Evolutionary conservation across 805 yeast genomes (phyloP), one percentile per base, ranked within the genome.

Genomic region (Lachancea thermotolerans): DNA sequence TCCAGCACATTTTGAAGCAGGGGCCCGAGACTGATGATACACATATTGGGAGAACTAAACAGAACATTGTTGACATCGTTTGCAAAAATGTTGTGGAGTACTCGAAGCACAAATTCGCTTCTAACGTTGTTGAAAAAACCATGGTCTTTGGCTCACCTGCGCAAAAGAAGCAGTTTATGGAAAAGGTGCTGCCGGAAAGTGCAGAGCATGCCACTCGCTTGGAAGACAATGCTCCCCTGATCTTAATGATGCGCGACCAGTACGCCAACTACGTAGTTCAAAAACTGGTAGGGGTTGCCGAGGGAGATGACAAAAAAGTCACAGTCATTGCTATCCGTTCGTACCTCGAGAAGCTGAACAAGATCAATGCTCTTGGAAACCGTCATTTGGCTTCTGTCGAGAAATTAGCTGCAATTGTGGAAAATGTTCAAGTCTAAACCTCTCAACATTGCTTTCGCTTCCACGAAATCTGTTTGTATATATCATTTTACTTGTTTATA

Each of bases 231-330:
- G 75, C 85, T 1, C 81, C 95, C 8, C 72, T 93, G 54, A 85
- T 90, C 18, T 71, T 83, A 48, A 90, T 93, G 98, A 89, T 93
- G 88, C 87, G 87, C 62, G 99, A 93, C 64, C 98, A 93, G 63
- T 93, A 84, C 68, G 99, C 98, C 18, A 93, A 93, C 65, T 93
- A 93, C 61, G 99, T 93, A 39, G 88, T 93, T 41, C 99, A 93
- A 65, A 90, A 91, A 64, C 74, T 93, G 56, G 90, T 93, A 35
- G 95, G 87, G 50, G 83, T 85, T 2, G 77, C 90, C 34, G 78
- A 77, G 49, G 84, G 84, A 38, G 73, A 73, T 31, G 85, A 85
- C 56, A 82, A 85, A 65, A 79, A 72, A 41, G 62, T 79, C 28
- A 72, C 93, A 49, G 87, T 89, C 41, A 70, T 75, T 46, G 82